These are phyloP conservation scores for Scheffersomyces spartinae DNA, from an alignment of 805 yeast genomes.

Conservation along the genomic window DNA sequence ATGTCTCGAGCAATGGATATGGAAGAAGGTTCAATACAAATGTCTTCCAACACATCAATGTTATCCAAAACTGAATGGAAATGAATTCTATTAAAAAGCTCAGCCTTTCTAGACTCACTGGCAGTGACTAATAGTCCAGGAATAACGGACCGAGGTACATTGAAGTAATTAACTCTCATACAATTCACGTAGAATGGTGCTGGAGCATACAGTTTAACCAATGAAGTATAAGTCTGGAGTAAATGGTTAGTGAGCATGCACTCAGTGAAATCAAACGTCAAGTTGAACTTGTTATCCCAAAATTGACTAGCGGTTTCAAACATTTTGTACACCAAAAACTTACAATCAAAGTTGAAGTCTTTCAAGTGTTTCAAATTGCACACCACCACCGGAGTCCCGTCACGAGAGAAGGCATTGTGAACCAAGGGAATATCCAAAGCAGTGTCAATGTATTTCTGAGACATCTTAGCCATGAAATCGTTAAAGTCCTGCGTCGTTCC, in stretches of 20 bases:
- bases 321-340: slow-evolving; percentile 44
- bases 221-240: slow-evolving; percentile 16
- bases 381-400: slow-evolving; percentile 62
- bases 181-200: slow-evolving; percentile 41
- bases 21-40: no score
- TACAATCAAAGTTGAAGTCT: slow-evolving; percentile 20
- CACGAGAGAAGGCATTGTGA: slow-evolving; percentile 55
- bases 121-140: no score
- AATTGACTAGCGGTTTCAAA: slow-evolving; percentile 58
- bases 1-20: slow-evolving; percentile 25
- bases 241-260: slow-evolving; percentile 19
- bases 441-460: slow-evolving; percentile 40
- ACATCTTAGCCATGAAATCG: slow-evolving; percentile 64
- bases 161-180: slow-evolving; percentile 38
- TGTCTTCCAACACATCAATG: no score
- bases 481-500: no score
- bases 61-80: no score
- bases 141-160: slow-evolving; percentile 23
- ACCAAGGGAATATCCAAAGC: slow-evolving; percentile 35
- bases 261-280: slow-evolving; percentile 62
- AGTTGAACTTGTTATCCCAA: slow-evolving; percentile 56
- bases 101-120: no score
- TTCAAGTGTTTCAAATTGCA: slow-evolving; percentile 32
- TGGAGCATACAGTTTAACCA: slow-evolving; percentile 38
- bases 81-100: no score